Conservation (phyloP, 495 filamentous ascomycete species). For the Paragyromitra xinjiangensis region DNA sequence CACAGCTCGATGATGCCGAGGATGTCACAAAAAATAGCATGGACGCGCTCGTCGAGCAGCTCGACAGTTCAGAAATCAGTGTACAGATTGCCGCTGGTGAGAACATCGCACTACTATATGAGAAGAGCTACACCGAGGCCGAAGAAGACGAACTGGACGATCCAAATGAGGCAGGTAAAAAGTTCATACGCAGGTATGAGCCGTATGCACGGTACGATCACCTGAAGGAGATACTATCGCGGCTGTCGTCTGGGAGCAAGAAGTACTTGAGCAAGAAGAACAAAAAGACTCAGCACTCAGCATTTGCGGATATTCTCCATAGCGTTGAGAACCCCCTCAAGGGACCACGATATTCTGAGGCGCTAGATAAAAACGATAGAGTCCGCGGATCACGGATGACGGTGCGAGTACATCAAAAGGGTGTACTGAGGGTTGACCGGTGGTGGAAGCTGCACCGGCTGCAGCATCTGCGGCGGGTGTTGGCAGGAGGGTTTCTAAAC, state of each 20-base stretch:
- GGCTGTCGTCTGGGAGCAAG: constrained; percentile 68
- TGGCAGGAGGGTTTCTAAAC: constrained; percentile 80
- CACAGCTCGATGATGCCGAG: constrained; percentile 81
- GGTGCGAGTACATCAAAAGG: constrained; percentile 75
- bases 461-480: constrained; percentile 75
- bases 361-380: constrained; percentile 74
- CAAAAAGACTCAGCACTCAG: constrained; percentile 76
- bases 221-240: constrained; percentile 59
- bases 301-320: constrained; percentile 83
- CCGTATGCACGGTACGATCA: constrained; percentile 59
- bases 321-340: constrained; percentile 80
- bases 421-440: constrained; percentile 80
- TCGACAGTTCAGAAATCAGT: constrained; percentile 75
- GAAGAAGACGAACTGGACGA: constrained; percentile 66
- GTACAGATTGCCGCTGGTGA: constrained; percentile 89
- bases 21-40: constrained; percentile 76
- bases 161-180: constrained; percentile 59
- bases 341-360: constrained; percentile 75
- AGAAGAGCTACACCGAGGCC: constrained; percentile 76
- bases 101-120: constrained; percentile 88
- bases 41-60: constrained; percentile 88
- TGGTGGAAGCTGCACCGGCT: constrained; percentile 90
- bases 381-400: constrained; percentile 81
- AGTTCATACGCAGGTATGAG: constrained; percentile 59
- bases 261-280: constrained; percentile 81